Conservation (phyloP, 805 yeast genomes). For the Yamadazyma scolyti region DNA sequence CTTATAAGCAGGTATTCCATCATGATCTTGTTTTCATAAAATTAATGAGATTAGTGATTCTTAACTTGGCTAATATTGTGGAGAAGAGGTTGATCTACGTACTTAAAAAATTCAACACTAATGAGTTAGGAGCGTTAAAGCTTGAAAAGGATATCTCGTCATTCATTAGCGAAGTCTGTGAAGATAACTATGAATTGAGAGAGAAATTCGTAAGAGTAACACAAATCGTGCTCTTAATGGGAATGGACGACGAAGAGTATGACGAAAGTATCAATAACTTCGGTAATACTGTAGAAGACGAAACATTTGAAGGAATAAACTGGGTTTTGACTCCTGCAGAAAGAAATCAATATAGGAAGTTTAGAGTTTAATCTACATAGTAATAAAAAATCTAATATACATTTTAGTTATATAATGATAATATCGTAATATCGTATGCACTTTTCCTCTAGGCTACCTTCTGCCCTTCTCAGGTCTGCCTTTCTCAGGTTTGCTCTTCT, state of each 20-base stretch:
- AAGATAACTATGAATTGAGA: conserved; percentile 66
- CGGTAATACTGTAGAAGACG: conserved; percentile 13
- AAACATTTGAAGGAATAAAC: conserved; percentile 32
- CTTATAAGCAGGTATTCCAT: conserved; percentile 60
- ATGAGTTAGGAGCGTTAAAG: conserved; percentile 78
- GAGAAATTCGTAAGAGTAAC: conserved; percentile 78
- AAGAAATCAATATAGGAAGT: conserved; percentile 55
- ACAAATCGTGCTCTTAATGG: conserved; percentile 76
- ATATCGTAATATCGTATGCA: too few relatives aligned
- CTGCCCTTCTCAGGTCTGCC: too few relatives aligned
- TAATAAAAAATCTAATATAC: too few relatives aligned
- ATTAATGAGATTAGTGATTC: conserved; percentile 48
- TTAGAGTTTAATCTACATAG: conserved; percentile 56
- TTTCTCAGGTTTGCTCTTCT: too few relatives aligned
- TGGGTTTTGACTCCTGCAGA: conserved; percentile 84
- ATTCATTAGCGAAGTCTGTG: conserved; percentile 71
- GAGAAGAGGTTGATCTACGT: conserved; percentile 68
- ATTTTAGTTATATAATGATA: conserved; percentile 1
- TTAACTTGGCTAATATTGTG: conserved; percentile 50
- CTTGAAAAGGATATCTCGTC: conserved; percentile 78
- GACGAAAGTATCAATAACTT: conserved; percentile 27
- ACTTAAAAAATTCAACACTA: conserved; percentile 55
- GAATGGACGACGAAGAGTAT: conserved; percentile 67
- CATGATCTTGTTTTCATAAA: conserved; percentile 46
- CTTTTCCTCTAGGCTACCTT: too few relatives aligned